A percentile compares a stretch with the other conserved stretches of the same genome.
Evolutionary conservation across 1,284 basidiomycete genomes (phyloP).

Genomic region (Salmacisia buchloeana): DNA sequence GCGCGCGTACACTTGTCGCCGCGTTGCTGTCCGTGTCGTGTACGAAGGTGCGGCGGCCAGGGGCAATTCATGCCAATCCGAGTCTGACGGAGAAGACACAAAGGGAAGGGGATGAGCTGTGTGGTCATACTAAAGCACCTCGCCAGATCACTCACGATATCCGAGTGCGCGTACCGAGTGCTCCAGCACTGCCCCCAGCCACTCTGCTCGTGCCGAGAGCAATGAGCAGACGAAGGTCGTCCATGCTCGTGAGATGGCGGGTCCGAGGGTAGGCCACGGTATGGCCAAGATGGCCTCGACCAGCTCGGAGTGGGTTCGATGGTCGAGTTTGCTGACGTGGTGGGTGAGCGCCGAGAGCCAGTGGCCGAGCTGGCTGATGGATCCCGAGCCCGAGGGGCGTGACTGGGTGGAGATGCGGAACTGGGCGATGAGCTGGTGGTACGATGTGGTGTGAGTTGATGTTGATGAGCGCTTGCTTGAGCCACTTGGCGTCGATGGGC

Average conservation of each 20-base stretch:
- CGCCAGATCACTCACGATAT: constrained; percentile 65
- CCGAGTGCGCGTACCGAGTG: constrained; percentile 79
- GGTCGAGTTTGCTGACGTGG: constrained; percentile 64
- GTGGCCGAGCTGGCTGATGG: constrained; percentile 38
- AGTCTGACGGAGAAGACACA: neutral
- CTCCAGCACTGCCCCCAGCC: constrained; percentile 73
- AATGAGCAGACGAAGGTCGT: constrained; percentile 75
- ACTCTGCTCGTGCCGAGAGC: constrained; percentile 86
- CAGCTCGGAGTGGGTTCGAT: constrained; percentile 68
- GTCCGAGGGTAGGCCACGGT: constrained; percentile 80
- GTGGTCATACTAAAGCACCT: constrained; percentile 16
- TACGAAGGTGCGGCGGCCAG: neutral
- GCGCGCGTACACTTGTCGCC: constrained; percentile 76
- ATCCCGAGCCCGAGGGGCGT: constrained; percentile 11
- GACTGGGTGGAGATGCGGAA: constrained; percentile 46
- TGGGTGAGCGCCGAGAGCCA: constrained; percentile 56
- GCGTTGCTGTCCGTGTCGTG: constrained; percentile 54
- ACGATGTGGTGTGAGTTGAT: constrained; percentile 53
- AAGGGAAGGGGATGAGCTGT: neutral
- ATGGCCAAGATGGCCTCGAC: constrained; percentile 80
- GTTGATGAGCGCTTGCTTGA: neutral
- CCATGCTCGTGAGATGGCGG: constrained; percentile 60
- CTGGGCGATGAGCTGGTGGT: constrained; percentile 57
- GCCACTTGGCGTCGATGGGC: no score
- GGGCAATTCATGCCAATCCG: neutral